A percentile compares a stretch with the other conserved stretches of the same genome.
Evolutionary conservation across 768 basidiomycete species (phyloP).

Genomic region (Suillus occidentalis): DNA sequence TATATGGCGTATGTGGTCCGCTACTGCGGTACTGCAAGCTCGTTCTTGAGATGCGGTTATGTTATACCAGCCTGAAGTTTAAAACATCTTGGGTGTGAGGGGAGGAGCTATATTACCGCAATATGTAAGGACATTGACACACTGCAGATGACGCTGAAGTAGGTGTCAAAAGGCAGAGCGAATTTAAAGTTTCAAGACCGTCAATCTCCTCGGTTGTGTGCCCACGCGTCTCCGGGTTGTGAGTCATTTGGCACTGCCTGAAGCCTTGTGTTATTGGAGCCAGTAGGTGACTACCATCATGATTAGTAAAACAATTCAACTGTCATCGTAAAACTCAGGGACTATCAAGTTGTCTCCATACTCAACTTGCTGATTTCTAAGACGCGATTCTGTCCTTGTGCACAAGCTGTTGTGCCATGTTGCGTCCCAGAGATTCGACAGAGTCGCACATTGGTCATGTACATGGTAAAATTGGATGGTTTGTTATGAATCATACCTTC

Average conservation of each 20-base stretch:
- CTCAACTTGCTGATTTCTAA: background rate
- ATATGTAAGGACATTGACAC: too few relatives aligned
- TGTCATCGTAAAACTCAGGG: too few relatives aligned
- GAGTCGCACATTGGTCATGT: background rate
- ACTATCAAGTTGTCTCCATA: too few relatives aligned
- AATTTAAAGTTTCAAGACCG: too few relatives aligned
- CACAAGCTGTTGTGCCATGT: background rate
- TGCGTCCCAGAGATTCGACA: background rate
- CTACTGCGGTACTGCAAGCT: background rate
- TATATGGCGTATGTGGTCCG: background rate
- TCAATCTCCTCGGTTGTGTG: too few relatives aligned
- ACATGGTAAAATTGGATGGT: background rate
- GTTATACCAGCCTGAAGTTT: too few relatives aligned
- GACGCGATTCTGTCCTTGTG: background rate
- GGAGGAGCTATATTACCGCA: too few relatives aligned
- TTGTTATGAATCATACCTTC: background rate
- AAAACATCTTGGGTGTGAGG: too few relatives aligned
- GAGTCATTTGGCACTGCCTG: background rate
- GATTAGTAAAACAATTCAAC: background rate
- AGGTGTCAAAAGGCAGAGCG: too few relatives aligned
- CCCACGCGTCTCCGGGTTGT: too few relatives aligned
- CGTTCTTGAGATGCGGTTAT: background rate
- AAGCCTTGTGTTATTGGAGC: background rate
- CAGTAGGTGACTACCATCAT: too few relatives aligned
- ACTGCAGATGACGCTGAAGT: too few relatives aligned